Percentiles rank a stretch among this genome's conserved stretches.
Evolutionary conservation across 441 rosid genomes (phyloP).

Genomic region (Pelargonium australe): DNA sequence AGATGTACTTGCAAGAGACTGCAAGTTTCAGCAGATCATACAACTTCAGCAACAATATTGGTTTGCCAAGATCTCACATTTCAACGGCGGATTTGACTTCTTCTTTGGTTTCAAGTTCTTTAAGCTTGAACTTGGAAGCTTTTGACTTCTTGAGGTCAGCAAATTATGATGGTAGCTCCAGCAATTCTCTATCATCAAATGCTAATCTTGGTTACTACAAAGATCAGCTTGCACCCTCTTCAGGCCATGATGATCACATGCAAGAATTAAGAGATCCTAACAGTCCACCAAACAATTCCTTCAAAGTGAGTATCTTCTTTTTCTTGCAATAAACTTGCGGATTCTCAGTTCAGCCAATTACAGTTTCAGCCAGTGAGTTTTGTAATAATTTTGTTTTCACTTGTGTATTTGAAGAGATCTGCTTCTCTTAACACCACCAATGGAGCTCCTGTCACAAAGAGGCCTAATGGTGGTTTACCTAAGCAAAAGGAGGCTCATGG

Average conservation of each 20-base stretch:
- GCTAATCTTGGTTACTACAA: slow-evolving; percentile 10
- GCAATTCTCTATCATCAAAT: slow-evolving; percentile 20
- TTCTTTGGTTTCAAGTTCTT: slow-evolving; percentile 23
- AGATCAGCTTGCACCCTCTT: background rate
- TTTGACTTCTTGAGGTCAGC: slow-evolving; percentile 19
- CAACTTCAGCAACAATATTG: slow-evolving; percentile 16
- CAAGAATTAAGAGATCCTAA: slow-evolving; percentile 5
- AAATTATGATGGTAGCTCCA: slow-evolving; percentile 15
- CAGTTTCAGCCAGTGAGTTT: too few species aligned
- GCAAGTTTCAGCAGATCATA: slow-evolving; percentile 11
- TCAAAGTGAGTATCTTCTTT: slow-evolving; percentile 20
- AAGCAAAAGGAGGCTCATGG: slow-evolving; percentile 21
- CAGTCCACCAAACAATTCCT: slow-evolving; percentile 25
- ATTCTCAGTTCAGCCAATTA: background rate
- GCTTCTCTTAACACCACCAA: background rate
- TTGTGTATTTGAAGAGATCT: background rate
- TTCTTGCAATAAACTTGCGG: background rate
- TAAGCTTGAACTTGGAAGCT: slow-evolving; percentile 25
- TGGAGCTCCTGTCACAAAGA: slow-evolving; percentile 15
- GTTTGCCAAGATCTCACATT: slow-evolving; percentile 16
- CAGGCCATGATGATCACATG: slow-evolving; percentile 13
- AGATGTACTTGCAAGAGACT: background rate
- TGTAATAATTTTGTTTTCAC: background rate
- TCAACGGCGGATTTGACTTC: slow-evolving; percentile 20
- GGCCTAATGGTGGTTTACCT: slow-evolving; percentile 11